phyloP scores from a whole-genome alignment of 352 stramenopile species.

The Pythium angustatum region DNA sequence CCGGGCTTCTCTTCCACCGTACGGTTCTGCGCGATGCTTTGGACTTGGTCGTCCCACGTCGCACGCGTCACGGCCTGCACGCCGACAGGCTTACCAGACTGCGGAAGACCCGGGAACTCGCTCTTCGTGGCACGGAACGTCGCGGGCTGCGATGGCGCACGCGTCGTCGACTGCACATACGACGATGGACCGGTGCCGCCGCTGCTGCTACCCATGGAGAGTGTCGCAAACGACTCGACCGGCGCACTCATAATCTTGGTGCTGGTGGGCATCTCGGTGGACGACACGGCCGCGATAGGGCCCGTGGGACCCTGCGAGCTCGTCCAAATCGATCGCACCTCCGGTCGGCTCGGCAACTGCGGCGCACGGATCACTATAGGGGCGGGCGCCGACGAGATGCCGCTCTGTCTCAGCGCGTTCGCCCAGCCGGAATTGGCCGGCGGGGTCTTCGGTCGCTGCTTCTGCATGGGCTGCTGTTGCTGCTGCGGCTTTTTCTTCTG shows the following conservation, averaged over 20 bases:
- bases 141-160: constrained; percentile 28
- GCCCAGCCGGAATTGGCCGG: constrained; percentile 58
- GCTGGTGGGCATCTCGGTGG: constrained; percentile 31
- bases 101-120: constrained; percentile 79
- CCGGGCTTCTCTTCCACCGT: constrained; percentile 5
- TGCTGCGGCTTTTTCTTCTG: constrained; percentile 32
- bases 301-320: constrained; percentile 17
- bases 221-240: constrained; percentile 47
- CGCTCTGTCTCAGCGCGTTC: constrained; percentile 73
- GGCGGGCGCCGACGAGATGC: constrained; percentile 30
- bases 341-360: constrained; percentile 18
- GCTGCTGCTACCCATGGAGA: constrained; percentile 36
- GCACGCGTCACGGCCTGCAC: constrained; percentile 77
- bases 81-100: constrained; percentile 51
- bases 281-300: constrained; percentile 22
- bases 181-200: constrained; percentile 27
- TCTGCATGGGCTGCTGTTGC: constrained; percentile 34
- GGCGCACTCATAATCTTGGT: constrained; percentile 71
- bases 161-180: constrained; percentile 42
- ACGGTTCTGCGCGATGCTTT: constrained; percentile 71
- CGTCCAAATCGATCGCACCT: constrained; percentile 26
- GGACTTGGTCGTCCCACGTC: constrained; percentile 80
- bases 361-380: constrained; percentile 26
- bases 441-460: constrained; percentile 38
- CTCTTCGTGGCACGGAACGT: constrained; percentile 56